Conservation (phyloP, 208 protist genomes). For the Acanthamoeba sp. region DNA sequence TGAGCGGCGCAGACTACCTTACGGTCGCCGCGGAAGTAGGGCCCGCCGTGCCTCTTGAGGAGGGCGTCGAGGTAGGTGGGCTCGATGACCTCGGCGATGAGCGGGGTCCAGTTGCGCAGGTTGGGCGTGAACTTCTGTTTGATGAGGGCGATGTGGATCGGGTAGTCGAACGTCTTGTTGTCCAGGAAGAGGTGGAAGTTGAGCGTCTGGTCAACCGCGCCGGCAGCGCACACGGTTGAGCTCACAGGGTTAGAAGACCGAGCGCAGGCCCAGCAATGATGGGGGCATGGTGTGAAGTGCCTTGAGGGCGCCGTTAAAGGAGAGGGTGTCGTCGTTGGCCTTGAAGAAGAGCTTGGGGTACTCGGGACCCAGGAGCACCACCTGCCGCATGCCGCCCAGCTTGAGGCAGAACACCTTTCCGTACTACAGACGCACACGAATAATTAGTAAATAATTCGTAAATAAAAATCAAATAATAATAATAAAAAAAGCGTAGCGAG, state of each 20-base stretch:
- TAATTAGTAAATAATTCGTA: too few relatives aligned
- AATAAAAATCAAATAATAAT: too few relatives aligned
- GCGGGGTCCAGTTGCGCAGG: constrained; percentile 45
- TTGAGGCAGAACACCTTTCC: constrained; percentile 3
- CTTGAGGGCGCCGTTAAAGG: constrained; percentile 57
- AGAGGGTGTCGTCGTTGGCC: constrained; percentile 32
- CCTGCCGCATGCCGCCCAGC: constrained; percentile 26
- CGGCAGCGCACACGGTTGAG: neutral
- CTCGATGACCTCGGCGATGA: constrained; percentile 26
- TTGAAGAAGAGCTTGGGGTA: constrained; percentile 61
- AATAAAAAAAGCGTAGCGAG: neutral
- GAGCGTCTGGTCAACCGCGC: neutral
- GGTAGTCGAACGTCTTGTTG: constrained; percentile 60
- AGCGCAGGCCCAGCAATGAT: neutral
- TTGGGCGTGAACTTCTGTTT: constrained; percentile 63
- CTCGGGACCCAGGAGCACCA: constrained; percentile 23
- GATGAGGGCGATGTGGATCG: constrained; percentile 48
- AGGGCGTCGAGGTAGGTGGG: neutral
- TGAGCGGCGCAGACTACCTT: neutral
- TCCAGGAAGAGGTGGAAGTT: constrained; percentile 52
- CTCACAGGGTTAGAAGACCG: too few relatives aligned
- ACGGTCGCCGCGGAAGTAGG: neutral
- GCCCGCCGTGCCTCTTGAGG: neutral
- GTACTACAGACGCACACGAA: constrained; percentile 11
- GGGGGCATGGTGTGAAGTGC: neutral